phyloP scores from a whole-genome alignment of 805 yeast species.

The Candida anglica region DNA sequence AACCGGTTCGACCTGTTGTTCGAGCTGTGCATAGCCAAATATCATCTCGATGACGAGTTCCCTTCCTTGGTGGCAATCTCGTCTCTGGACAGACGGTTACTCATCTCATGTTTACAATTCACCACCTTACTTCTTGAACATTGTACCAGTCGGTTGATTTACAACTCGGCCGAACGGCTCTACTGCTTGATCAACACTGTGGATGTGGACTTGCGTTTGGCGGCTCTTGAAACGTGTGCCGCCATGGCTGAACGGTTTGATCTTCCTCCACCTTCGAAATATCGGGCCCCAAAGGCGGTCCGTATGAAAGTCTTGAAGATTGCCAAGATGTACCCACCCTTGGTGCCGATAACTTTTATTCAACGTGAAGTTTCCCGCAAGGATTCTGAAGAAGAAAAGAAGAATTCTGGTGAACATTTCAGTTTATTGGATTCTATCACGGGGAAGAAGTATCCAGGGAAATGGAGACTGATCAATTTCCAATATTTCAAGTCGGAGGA shows the following conservation, averaged over 20 bases:
- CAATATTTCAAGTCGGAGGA: slow-evolving; percentile 39
- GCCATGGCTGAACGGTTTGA: slow-evolving; percentile 60
- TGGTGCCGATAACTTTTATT: slow-evolving; percentile 34
- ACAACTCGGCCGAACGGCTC: slow-evolving; percentile 62
- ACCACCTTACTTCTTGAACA: slow-evolving; percentile 62
- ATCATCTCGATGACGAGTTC: slow-evolving; percentile 44
- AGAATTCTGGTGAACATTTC: slow-evolving; percentile 32
- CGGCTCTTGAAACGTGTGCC: slow-evolving; percentile 58
- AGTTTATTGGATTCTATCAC: slow-evolving; percentile 45
- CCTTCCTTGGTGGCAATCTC: slow-evolving; percentile 46
- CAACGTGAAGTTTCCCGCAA: slow-evolving; percentile 22
- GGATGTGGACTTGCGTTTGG: slow-evolving; percentile 53
- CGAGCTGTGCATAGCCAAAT: slow-evolving; percentile 49
- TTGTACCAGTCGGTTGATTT: slow-evolving; percentile 64
- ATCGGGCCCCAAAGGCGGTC: slow-evolving; percentile 39
- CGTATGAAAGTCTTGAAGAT: slow-evolving; percentile 48
- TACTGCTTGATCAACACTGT: slow-evolving; percentile 56
- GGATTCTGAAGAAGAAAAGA: slow-evolving; percentile 7
- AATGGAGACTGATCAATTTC: slow-evolving; percentile 55
- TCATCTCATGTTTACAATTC: slow-evolving; percentile 55
- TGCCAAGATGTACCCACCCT: slow-evolving; percentile 52
- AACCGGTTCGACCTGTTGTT: slow-evolving; percentile 71
- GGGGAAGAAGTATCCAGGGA: slow-evolving; percentile 45
- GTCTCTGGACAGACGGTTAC: slow-evolving; percentile 41
- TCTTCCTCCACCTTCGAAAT: slow-evolving; percentile 38